A percentile compares a stretch with the other conserved stretches of the same genome.
Evolutionary conservation across 495 filamentous ascomycete species (phyloP).

Genomic region (Bryoglossum gracile): DNA sequence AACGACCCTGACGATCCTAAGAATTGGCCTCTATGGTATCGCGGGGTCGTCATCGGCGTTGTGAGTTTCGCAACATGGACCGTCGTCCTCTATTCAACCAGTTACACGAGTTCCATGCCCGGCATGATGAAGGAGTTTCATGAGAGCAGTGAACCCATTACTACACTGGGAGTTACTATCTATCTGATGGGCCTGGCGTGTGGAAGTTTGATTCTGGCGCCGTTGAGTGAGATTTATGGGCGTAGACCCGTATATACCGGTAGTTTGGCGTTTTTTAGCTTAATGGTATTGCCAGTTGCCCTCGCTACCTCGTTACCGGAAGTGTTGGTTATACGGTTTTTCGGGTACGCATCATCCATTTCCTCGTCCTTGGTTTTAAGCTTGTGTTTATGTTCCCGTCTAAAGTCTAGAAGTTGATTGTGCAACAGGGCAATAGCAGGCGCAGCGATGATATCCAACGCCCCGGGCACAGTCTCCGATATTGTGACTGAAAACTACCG

Average conservation of each 20-base stretch:
- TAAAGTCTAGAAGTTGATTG: no score
- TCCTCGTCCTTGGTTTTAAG: no score
- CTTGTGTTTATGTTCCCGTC: no score
- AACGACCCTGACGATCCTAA: slow-evolving; percentile 64
- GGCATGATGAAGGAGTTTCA: slow-evolving; percentile 62
- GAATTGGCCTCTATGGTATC: slow-evolving; percentile 69
- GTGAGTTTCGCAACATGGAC: slow-evolving; percentile 69
- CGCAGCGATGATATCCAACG: slow-evolving; percentile 71
- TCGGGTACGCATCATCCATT: slow-evolving; percentile 43
- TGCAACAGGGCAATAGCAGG: slow-evolving; percentile 61
- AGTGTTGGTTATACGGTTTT: slow-evolving; percentile 64
- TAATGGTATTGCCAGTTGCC: slow-evolving; percentile 66
- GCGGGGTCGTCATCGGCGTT: slow-evolving; percentile 50
- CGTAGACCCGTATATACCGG: slow-evolving; percentile 64
- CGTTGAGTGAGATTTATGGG: slow-evolving; percentile 72
- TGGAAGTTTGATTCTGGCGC: slow-evolving; percentile 68
- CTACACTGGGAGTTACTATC: slow-evolving; percentile 71
- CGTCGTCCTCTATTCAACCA: slow-evolving; percentile 80
- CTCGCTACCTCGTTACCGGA: slow-evolving; percentile 55
- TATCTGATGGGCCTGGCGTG: slow-evolving; percentile 69
- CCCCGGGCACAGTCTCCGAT: slow-evolving; percentile 77
- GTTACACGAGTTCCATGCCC: slow-evolving; percentile 63
- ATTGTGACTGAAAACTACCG: slow-evolving; percentile 63
- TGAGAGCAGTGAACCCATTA: slow-evolving; percentile 44
- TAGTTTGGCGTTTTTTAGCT: slow-evolving; percentile 52